These are phyloP conservation scores for Penicillium rolfsii DNA, from an alignment of 2,329 filamentous ascomycete species.

Conservation along the genomic window DNA sequence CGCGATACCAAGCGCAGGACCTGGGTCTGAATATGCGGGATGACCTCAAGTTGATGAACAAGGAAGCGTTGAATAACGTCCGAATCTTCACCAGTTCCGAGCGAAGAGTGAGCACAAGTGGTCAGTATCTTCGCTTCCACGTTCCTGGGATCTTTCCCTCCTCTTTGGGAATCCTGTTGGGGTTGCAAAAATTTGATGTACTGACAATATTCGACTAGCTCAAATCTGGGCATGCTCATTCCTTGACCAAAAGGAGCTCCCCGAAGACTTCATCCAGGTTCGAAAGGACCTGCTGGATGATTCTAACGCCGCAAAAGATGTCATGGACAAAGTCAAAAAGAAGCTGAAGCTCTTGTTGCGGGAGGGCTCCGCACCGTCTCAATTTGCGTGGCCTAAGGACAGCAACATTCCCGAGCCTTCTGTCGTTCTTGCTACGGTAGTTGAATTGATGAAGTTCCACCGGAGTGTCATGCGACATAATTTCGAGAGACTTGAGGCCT, in stretches of 20 bases:
- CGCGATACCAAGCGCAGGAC: constrained; percentile 93
- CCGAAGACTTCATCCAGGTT: constrained; percentile 83
- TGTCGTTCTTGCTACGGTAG: constrained; percentile 86
- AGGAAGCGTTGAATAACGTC: constrained; percentile 88
- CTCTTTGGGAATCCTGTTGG: constrained; percentile 9
- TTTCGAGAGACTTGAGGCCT: constrained; percentile 74
- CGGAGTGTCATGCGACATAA: constrained; percentile 94
- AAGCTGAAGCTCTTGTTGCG: constrained; percentile 91
- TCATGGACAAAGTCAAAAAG: constrained; percentile 99
- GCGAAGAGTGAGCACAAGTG: constrained; percentile 86
- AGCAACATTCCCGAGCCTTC: constrained; percentile 88
- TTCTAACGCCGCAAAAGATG: constrained; percentile 96
- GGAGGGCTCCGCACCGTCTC: constrained; percentile 88
- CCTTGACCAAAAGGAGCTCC: constrained; percentile 80
- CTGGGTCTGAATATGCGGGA: constrained; percentile 95
- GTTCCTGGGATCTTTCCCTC: not conserved
- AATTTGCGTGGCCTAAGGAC: constrained; percentile 94
- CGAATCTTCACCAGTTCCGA: constrained; percentile 96
- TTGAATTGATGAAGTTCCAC: constrained; percentile 97
- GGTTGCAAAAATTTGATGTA: not conserved
- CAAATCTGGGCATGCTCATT: constrained; percentile 95
- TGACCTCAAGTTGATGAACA: constrained; percentile 88
- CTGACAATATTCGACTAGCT: constrained; percentile 52
- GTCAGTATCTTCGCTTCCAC: constrained; percentile 38
- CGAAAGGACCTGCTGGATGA: constrained; percentile 95